Evolutionary conservation across 768 basidiomycete genomes (phyloP).

Genomic region (Pleurotus djamor): DNA sequence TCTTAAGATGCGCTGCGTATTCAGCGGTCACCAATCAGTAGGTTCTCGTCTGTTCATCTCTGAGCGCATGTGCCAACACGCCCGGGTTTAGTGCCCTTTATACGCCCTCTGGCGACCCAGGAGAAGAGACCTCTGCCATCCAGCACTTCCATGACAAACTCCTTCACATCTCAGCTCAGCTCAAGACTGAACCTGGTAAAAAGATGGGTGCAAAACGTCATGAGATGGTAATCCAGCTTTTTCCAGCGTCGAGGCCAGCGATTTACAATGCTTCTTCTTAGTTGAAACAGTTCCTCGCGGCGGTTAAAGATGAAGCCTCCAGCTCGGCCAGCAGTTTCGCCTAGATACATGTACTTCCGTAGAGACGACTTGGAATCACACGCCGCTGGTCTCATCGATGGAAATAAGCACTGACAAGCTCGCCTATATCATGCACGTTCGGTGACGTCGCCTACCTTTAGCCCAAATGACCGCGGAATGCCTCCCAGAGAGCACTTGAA

Average conservation of each 20-base stretch:
- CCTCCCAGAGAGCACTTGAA: too few species aligned
- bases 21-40: constrained; percentile 51
- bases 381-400: too few species aligned
- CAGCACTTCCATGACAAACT: constrained; percentile 89
- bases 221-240: constrained; percentile 43
- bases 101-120: constrained; percentile 46
- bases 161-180: constrained; percentile 63
- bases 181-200: constrained; percentile 78
- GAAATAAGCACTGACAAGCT: too few species aligned
- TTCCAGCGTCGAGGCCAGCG: background rate
- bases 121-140: constrained; percentile 51
- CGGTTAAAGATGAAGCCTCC: constrained; percentile 53
- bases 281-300: constrained; percentile 63
- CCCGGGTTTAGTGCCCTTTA: constrained; percentile 34
- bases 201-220: constrained; percentile 71
- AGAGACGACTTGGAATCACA: background rate
- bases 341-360: background rate
- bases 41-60: background rate
- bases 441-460: too few species aligned
- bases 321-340: background rate
- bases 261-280: constrained; percentile 20
- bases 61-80: background rate
- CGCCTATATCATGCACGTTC: too few species aligned
- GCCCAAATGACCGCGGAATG: too few species aligned
- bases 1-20: constrained; percentile 71